Percentiles rank a stretch among this genome's conserved stretches.
Conservation (phyloP, 768 basidiomycete species). For the Chlorophyllum brunneum region DNA sequence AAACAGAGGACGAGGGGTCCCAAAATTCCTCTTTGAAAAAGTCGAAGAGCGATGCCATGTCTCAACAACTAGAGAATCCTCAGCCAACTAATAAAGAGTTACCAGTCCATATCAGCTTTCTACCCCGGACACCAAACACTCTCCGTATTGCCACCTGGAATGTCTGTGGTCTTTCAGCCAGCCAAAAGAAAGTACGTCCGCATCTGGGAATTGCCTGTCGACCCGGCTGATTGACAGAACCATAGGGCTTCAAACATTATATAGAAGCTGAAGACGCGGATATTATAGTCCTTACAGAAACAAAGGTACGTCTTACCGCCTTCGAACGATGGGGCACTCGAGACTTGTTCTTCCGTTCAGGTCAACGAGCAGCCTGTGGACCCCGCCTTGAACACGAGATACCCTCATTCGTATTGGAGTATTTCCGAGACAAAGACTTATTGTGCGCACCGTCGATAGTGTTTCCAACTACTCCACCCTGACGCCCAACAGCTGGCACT, state of each 20-base stretch:
- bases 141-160: conserved; percentile 73
- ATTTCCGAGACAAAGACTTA: conserved; percentile 79
- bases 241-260: conserved; percentile 76
- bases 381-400: conserved; percentile 50
- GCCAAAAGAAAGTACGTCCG: conserved; percentile 66
- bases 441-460: conserved; percentile 35
- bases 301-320: conserved; percentile 49
- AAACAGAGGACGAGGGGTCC: conserved; percentile 23
- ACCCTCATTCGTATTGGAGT: conserved; percentile 73
- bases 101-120: conserved; percentile 58
- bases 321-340: not conserved
- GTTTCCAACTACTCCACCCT: not conserved
- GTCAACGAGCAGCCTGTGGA: conserved; percentile 69
- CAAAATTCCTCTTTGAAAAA: conserved; percentile 20
- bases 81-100: conserved; percentile 75
- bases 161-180: conserved; percentile 70
- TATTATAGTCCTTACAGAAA: conserved; percentile 80
- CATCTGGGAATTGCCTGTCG: not conserved
- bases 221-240: not conserved
- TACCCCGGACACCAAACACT: conserved; percentile 41
- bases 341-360: conserved; percentile 30
- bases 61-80: conserved; percentile 26
- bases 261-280: conserved; percentile 86
- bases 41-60: conserved; percentile 10
- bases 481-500: conserved; percentile 56